phyloP scores from a whole-genome alignment of 2,329 filamentous ascomycete genomes.

The Oidium heveae region DNA sequence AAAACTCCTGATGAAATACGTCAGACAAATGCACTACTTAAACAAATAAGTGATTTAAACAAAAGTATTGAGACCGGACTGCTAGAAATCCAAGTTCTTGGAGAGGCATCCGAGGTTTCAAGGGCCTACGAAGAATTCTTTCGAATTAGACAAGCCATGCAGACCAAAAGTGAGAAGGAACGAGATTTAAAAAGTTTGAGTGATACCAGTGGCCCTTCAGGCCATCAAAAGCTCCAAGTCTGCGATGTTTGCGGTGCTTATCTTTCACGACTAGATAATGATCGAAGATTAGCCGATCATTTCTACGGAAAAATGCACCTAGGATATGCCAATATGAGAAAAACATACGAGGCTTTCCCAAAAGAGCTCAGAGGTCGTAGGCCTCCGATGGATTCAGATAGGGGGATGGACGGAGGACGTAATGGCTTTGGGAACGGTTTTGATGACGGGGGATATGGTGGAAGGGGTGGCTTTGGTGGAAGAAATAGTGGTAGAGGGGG shows the following conservation, averaged over 20 bases:
- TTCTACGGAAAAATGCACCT: slow-evolving; percentile 99
- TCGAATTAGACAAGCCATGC: slow-evolving; percentile 55
- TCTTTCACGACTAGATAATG: slow-evolving; percentile 75
- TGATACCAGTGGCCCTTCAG: slow-evolving; percentile 76
- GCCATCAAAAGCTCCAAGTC: slow-evolving; percentile 94
- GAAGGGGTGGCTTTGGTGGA: slow-evolving; percentile 17
- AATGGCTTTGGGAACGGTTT: slow-evolving; percentile 29
- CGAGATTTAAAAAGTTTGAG: slow-evolving; percentile 71
- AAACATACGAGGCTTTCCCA: slow-evolving; percentile 65
- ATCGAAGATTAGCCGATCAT: slow-evolving; percentile 78
- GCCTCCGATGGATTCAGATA: slow-evolving; percentile 29
- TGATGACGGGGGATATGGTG: slow-evolving; percentile 16
- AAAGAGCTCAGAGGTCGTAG: slow-evolving; percentile 60
- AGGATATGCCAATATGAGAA: slow-evolving; percentile 93
- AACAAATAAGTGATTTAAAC: slow-evolving; percentile 59
- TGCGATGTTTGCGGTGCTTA: slow-evolving; percentile 98
- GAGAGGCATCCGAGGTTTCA: slow-evolving; percentile 56
- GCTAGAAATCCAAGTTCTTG: slow-evolving; percentile 64
- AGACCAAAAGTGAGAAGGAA: slow-evolving; percentile 62
- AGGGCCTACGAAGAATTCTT: slow-evolving; percentile 71
- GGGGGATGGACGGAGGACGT: slow-evolving; percentile 25
- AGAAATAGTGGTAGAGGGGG: slow-evolving; percentile 9
- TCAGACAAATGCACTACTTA: slow-evolving; percentile 76
- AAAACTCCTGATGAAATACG: slow-evolving; percentile 96
- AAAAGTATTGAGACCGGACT: slow-evolving; percentile 60